phyloP scores from a whole-genome alignment of 805 yeast species.

The Yarrowia keelungensis region DNA sequence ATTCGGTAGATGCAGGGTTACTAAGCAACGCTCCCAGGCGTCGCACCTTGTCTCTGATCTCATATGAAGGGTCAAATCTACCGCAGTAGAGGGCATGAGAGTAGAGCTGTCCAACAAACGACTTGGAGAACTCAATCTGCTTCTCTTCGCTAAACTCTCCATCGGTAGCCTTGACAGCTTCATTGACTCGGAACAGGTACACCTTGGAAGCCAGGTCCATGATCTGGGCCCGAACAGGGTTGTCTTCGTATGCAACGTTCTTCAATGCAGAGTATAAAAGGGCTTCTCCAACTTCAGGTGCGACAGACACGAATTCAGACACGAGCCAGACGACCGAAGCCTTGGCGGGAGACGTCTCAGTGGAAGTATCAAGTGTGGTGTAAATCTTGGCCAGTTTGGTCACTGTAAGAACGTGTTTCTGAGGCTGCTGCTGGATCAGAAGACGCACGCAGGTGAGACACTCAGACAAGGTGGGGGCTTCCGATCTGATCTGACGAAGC shows the following conservation, averaged over 20 bases:
- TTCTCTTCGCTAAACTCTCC: slow-evolving; percentile 38
- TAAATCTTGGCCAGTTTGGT: slow-evolving; percentile 56
- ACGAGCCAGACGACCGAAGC: slow-evolving; percentile 90
- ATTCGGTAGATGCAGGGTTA: slow-evolving; percentile 58
- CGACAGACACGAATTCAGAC: slow-evolving; percentile 72
- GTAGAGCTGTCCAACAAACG: slow-evolving; percentile 54
- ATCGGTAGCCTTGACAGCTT: slow-evolving; percentile 40
- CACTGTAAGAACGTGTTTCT: slow-evolving; percentile 61
- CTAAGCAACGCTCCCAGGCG: slow-evolving; percentile 68
- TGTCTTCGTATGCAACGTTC: slow-evolving; percentile 60
- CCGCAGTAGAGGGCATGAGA: slow-evolving; percentile 66
- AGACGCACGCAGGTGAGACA: slow-evolving; percentile 74
- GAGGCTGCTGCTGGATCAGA: slow-evolving; percentile 69
- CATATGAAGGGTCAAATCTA: slow-evolving; percentile 75
- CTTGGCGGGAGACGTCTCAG: slow-evolving; percentile 57
- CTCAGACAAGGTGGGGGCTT: slow-evolving; percentile 58
- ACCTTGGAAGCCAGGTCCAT: slow-evolving; percentile 77
- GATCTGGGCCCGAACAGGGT: slow-evolving; percentile 70
- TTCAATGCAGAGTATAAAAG: slow-evolving; percentile 66
- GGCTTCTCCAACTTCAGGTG: slow-evolving; percentile 69
- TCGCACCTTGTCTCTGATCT: slow-evolving; percentile 85
- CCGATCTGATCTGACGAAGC: slow-evolving; percentile 55
- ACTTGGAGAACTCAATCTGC: slow-evolving; percentile 36
- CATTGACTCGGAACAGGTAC: slow-evolving; percentile 61
- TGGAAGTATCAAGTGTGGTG: slow-evolving; percentile 39